Evolutionary conservation across 2,329 filamentous ascomycete species (phyloP), one percentile per base, ranked within the genome.

Genomic region (Onygena corvina): DNA sequence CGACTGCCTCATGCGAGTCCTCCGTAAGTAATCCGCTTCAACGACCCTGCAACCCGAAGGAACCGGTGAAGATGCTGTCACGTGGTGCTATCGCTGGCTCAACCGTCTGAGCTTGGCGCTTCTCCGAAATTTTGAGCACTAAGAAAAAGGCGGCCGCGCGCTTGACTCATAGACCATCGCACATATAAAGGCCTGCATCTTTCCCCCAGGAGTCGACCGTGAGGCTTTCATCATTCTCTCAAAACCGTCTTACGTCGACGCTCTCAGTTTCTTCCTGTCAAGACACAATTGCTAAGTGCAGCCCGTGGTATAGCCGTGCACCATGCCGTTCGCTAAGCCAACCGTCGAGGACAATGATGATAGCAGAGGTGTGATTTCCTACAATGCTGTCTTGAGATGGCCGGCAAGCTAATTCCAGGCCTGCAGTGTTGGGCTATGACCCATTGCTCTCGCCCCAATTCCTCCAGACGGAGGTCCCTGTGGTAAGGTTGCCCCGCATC

Each of bases 401-500:
- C 20, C 36, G 4, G 11, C 11, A 5, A 46, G 27, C 46, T 46
- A 49, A 46, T 29, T 31, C 23, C n/a, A n/a, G 20, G 31, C 34
- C 46, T 31, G 34, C 60, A 95, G 90, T 95, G 69, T 74, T 93
- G 64, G 88, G 88, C 58, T 90, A 95, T 76, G 89, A 95, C 69
- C 87, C 90, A 62, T 74, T 96, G 64, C 92, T 94, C 65, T 83
- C 86, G 44, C 90, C 90, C 36, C 83, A 85, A 58, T 79, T 94
- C 58, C 83, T 96, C 61, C 80, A 86, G 65, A 80, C 82, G 54
- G 89, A 96, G 70, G 82, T 95, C 59, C 86, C 88, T 53, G 72
- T 75, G 53, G 69, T 71, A 63, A 64, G 68, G 67, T 23, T n/a
- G 36, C 36, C 36, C 36, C 20, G 20, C 36, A 40, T 3, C 20